A percentile compares a stretch with the other conserved stretches of the same genome.
phyloP scores from a whole-genome alignment of 1,284 basidiomycete genomes.

The Xerocomus minutiporus region DNA sequence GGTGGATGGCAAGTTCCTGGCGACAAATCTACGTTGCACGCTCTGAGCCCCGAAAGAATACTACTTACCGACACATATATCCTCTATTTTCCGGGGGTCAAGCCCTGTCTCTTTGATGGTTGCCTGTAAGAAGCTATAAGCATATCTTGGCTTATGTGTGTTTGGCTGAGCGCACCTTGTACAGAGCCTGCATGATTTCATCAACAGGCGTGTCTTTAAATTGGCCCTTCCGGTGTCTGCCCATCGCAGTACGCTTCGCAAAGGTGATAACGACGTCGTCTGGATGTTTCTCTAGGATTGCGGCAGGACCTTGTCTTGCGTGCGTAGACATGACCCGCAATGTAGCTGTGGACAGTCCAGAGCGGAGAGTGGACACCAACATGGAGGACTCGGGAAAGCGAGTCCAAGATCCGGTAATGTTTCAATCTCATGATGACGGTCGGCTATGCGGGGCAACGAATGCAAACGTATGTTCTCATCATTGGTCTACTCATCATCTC shows the following conservation, averaged over 20 bases:
- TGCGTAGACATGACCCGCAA: constrained; percentile 39
- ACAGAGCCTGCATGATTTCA: constrained; percentile 63
- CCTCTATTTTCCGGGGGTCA: constrained; percentile 63
- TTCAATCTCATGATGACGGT: not conserved
- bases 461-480: not conserved
- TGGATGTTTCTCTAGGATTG: constrained; percentile 61
- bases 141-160: not conserved
- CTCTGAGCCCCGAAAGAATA: not conserved
- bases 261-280: constrained; percentile 86
- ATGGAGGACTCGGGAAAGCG: constrained; percentile 7
- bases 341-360: constrained; percentile 2
- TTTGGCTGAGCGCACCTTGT: constrained; percentile 48
- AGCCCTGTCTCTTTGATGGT: constrained; percentile 45
- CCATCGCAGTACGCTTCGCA: constrained; percentile 75
- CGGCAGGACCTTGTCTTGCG: constrained; percentile 40
- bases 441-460: not conserved
- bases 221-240: constrained; percentile 75
- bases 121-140: constrained; percentile 33
- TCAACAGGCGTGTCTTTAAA: constrained; percentile 74
- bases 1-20: constrained; percentile 82
- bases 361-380: constrained; percentile 15
- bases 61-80: constrained; percentile 71
- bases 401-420: constrained; percentile 2
- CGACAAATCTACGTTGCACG: not conserved
- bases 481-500: not conserved